Percentiles rank a stretch among this genome's conserved stretches.
Conservation (phyloP, 2,329 filamentous ascomycete genomes). For the Fusarium guadeloupense region DNA sequence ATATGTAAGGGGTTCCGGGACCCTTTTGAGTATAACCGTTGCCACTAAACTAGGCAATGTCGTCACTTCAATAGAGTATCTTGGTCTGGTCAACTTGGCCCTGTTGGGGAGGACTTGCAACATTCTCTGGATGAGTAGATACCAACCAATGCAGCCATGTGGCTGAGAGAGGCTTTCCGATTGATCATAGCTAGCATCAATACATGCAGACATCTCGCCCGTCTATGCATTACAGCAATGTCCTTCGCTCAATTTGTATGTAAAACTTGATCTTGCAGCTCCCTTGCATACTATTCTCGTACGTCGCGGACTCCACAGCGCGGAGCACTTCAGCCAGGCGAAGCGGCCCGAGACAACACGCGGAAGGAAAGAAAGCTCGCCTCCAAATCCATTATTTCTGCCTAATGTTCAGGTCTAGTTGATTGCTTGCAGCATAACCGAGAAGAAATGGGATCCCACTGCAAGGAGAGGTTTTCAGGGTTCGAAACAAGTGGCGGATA, state of each 20-base stretch:
- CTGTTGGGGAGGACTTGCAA: conserved; percentile 22
- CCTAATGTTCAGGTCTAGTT: background rate
- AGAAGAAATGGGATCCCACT: background rate
- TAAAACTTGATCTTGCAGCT: background rate
- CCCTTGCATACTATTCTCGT: conserved; percentile 29
- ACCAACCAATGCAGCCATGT: conserved; percentile 2
- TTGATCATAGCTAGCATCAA: conserved; percentile 1
- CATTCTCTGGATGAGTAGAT: no score
- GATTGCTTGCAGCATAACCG: background rate
- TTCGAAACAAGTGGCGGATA: conserved; percentile 10
- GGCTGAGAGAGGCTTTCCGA: conserved; percentile 3
- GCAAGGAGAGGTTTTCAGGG: background rate
- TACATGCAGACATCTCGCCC: background rate
- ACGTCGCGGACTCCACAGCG: conserved; percentile 5
- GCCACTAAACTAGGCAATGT: background rate
- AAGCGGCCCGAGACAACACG: conserved; percentile 26
- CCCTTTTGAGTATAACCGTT: conserved; percentile 17
- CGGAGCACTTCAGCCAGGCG: background rate
- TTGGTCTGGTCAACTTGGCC: conserved; percentile 10
- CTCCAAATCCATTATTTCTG: background rate
- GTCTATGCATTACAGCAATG: background rate
- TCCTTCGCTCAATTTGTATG: background rate
- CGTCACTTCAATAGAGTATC: conserved; percentile 5
- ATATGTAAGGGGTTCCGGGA: conserved; percentile 34
- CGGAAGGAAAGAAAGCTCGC: background rate